Conservation (phyloP, 1,139 yeast genomes). For the Sugiyamaella sp. region DNA sequence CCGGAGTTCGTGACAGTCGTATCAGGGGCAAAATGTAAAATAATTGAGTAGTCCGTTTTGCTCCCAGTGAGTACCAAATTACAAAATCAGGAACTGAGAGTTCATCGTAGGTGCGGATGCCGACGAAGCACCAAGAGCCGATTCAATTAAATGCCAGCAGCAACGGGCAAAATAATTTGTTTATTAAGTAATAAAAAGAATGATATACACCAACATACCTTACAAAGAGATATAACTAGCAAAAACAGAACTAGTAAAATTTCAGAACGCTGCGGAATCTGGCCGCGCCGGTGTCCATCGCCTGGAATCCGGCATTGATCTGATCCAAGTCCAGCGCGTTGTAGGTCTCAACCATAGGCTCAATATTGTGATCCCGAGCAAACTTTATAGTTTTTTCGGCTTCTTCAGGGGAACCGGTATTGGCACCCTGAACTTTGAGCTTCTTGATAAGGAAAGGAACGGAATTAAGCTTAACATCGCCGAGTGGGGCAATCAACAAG, state of each 20-base stretch:
- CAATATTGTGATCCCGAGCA: conserved; percentile 8
- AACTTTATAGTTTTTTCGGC: conserved; percentile 8
- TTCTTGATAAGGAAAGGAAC: conserved; percentile 2
- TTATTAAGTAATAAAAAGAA: no score
- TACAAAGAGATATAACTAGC: neutral
- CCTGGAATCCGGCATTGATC: conserved; percentile 12
- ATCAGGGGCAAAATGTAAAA: no score
- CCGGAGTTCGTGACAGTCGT: no score
- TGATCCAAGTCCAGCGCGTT: conserved; percentile 11
- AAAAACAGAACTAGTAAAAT: neutral
- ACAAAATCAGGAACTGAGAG: no score
- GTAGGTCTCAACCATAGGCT: conserved; percentile 4
- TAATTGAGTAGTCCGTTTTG: no score
- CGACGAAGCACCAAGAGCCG: no score
- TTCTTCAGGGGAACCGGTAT: conserved; percentile 9
- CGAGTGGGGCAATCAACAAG: conserved; percentile 30
- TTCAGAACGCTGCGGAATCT: conserved; percentile 15
- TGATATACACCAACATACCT: neutral
- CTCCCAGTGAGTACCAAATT: no score
- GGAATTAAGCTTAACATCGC: neutral
- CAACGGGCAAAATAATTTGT: neutral
- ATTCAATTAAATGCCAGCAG: no score
- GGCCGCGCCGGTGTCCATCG: conserved; percentile 12
- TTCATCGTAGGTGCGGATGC: no score
- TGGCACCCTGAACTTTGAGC: conserved; percentile 1